phyloP scores from a whole-genome alignment of 345 rosid species.

The Dovyalis caffra region DNA sequence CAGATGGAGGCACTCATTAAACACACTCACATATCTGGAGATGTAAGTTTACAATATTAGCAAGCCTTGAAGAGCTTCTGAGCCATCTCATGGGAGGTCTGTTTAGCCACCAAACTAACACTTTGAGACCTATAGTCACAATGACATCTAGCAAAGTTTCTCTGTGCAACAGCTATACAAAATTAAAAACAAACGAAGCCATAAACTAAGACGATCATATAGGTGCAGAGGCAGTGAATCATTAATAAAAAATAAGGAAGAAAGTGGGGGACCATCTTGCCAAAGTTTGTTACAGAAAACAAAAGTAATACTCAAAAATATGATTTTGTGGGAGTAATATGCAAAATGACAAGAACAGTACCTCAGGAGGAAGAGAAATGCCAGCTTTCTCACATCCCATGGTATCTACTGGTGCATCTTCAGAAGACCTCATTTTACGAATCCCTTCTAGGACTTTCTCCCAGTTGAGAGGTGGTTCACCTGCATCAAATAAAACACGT shows the following conservation, averaged over 20 bases:
- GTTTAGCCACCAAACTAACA: neutral
- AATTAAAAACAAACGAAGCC: neutral
- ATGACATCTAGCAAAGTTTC: neutral
- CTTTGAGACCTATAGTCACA: neutral
- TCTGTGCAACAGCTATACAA: neutral
- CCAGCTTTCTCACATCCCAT: constrained; percentile 87
- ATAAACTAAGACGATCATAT: neutral
- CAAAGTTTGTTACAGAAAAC: neutral
- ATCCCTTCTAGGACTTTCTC: constrained; percentile 64
- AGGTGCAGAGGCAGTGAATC: neutral
- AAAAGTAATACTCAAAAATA: neutral
- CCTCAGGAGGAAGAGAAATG: constrained; percentile 63
- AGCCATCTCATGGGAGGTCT: neutral
- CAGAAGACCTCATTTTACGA: constrained; percentile 59
- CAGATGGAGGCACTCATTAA: neutral
- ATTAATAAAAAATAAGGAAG: neutral
- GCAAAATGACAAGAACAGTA: constrained; percentile 15
- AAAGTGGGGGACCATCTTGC: neutral
- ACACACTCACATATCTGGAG: neutral
- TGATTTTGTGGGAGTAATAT: neutral
- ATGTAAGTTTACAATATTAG: neutral
- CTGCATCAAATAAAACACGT: constrained; percentile 25
- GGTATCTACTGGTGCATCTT: constrained; percentile 71
- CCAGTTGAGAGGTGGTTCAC: constrained; percentile 56
- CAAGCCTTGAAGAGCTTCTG: constrained; percentile 4